phyloP scores from a whole-genome alignment of 73 alveolate genomes.

The Paramecium pentaurelia region DNA sequence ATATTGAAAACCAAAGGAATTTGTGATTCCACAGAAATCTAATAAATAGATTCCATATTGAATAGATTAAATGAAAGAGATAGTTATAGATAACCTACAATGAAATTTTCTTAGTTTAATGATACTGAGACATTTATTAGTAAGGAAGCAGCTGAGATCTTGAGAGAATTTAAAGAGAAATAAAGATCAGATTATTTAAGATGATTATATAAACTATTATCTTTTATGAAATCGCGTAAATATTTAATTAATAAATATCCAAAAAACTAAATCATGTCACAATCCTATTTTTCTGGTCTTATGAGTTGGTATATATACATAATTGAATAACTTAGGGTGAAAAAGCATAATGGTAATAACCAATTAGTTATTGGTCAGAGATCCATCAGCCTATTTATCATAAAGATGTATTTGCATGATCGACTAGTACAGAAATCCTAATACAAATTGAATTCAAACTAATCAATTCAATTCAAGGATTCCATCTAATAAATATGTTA shows the following conservation, averaged over 20 bases:
- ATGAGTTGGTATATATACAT: neutral
- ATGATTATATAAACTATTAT: neutral
- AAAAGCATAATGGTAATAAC: neutral
- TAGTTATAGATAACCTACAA: neutral
- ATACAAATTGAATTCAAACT: neutral
- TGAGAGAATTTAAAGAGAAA: constrained; percentile 38
- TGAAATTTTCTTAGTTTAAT: neutral
- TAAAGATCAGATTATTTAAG: neutral
- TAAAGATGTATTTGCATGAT: constrained; percentile 17
- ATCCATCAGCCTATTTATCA: neutral
- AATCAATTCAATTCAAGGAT: neutral
- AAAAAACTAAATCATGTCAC: neutral
- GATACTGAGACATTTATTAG: constrained; percentile 5
- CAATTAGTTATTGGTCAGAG: neutral
- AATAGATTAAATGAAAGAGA: neutral
- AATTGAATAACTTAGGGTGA: neutral
- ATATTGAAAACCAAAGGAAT: neutral
- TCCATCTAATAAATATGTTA: neutral
- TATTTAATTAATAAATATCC: neutral
- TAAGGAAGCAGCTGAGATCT: constrained; percentile 29
- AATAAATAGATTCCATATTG: neutral
- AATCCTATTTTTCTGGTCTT: neutral
- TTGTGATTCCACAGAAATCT: neutral
- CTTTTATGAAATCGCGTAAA: neutral
- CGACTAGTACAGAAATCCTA: neutral